phyloP scores from a whole-genome alignment of 495 filamentous ascomycete genomes.

The Aspergillus wentii region DNA sequence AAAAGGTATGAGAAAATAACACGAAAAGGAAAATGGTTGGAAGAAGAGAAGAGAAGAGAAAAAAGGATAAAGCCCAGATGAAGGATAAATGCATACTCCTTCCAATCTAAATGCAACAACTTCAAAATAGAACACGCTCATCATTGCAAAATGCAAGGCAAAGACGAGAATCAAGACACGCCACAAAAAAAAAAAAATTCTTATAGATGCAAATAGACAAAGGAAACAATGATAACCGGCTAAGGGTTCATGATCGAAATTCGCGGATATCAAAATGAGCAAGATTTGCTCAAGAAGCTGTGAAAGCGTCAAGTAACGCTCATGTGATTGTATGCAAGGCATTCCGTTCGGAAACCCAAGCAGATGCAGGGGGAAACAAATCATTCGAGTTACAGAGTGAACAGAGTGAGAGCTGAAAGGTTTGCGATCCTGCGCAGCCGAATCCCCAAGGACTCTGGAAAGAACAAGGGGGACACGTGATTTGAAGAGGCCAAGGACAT shows the following conservation, averaged over 20 bases:
- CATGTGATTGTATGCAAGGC: no score
- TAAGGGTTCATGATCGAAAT: slow-evolving; percentile 6
- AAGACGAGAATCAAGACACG: slow-evolving; percentile 17
- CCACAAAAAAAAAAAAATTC: slow-evolving; percentile 12
- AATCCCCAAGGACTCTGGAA: no score
- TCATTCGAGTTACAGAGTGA: slow-evolving; percentile 3
- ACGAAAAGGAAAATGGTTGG: slow-evolving; percentile 7
- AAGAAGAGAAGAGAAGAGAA: slow-evolving; percentile 5
- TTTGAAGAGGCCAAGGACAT: no score
- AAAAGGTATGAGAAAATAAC: slow-evolving; percentile 8
- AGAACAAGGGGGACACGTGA: slow-evolving; percentile 1
- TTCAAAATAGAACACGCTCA: slow-evolving; percentile 30
- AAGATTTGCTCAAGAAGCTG: background rate
- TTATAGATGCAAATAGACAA: slow-evolving; percentile 16
- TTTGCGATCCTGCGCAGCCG: slow-evolving; percentile 15
- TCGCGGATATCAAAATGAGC: slow-evolving; percentile 6
- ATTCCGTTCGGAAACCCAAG: no score
- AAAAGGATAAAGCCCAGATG: slow-evolving; percentile 12
- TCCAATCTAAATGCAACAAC: slow-evolving; percentile 42
- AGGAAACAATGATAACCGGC: slow-evolving; percentile 11
- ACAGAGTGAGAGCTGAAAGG: no score
- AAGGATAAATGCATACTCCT: slow-evolving; percentile 30
- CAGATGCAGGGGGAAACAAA: no score
- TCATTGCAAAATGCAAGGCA: slow-evolving; percentile 37
- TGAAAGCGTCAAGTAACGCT: no score